phyloP scores from a whole-genome alignment of 148 eudicot genomes.

The Salicornia ramosissima region DNA sequence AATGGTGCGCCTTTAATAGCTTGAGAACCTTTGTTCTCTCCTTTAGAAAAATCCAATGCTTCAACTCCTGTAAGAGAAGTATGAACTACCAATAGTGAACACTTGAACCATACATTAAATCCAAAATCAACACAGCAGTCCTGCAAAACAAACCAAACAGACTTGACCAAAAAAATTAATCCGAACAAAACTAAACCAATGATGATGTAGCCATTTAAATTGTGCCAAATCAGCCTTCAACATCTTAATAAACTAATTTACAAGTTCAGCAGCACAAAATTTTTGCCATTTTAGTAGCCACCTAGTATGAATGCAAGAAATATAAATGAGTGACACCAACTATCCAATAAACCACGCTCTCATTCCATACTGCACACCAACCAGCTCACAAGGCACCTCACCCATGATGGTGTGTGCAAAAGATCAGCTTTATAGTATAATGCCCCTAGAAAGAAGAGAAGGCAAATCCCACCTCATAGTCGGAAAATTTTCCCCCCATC shows the following conservation, averaged over 20 bases:
- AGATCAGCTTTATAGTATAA: no score
- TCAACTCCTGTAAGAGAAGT: constrained; percentile 39
- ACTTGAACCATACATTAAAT: not conserved
- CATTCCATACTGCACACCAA: not conserved
- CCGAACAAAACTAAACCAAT: not conserved
- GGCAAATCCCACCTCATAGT: no score
- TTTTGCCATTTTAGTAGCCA: not conserved
- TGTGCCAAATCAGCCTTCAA: not conserved
- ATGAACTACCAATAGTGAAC: constrained; percentile 5
- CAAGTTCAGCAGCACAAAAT: not conserved
- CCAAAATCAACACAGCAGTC: not conserved
- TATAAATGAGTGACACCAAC: not conserved
- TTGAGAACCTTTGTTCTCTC: constrained; percentile 60
- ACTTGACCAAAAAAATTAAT: not conserved
- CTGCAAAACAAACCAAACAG: not conserved
- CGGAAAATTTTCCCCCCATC: no score
- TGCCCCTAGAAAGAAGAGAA: no score
- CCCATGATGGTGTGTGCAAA: no score
- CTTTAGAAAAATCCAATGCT: constrained; percentile 34
- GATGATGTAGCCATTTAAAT: not conserved
- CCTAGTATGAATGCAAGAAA: not conserved
- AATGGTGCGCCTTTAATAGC: constrained; percentile 84
- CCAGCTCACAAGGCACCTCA: no score
- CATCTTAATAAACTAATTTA: no score
- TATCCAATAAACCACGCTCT: not conserved